Conservation (phyloP, 2,329 filamentous ascomycete genomes). For the Shiraia bambusicola region DNA sequence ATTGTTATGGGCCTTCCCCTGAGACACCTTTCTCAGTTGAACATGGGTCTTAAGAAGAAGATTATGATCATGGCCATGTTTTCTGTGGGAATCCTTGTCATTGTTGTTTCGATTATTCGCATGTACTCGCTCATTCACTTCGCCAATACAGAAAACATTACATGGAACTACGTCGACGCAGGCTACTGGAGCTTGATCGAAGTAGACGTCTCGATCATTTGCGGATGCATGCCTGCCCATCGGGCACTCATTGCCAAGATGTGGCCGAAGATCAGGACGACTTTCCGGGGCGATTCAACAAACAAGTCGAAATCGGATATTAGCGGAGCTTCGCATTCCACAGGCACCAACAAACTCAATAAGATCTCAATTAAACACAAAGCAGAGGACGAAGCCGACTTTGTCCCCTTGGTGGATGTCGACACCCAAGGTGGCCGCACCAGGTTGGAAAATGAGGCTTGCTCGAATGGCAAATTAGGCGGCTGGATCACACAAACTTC, state of each 20-base stretch:
- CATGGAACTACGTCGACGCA: constrained; percentile 44
- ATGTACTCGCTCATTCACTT: constrained; percentile 46
- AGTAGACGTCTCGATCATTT: constrained; percentile 35
- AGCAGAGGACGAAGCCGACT: constrained; percentile 16
- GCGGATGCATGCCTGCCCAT: constrained; percentile 46
- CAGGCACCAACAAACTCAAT: constrained; percentile 3
- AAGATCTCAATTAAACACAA: constrained; percentile 20
- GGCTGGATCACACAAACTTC: constrained; percentile 9
- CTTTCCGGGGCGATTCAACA: constrained; percentile 7
- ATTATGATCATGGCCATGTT: constrained; percentile 42
- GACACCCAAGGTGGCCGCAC: constrained; percentile 13
- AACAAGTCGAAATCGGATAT: constrained; percentile 1
- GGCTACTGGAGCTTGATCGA: constrained; percentile 47
- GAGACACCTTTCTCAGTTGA: constrained; percentile 30
- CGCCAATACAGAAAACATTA: constrained; percentile 44
- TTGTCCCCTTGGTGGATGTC: constrained; percentile 24
- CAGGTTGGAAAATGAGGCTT: neutral
- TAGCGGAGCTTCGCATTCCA: neutral
- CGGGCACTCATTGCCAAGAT: constrained; percentile 15
- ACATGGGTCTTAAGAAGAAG: constrained; percentile 38
- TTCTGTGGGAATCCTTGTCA: constrained; percentile 43
- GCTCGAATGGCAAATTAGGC: constrained; percentile 4
- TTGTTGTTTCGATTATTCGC: constrained; percentile 46
- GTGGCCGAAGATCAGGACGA: constrained; percentile 19
- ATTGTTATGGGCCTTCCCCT: constrained; percentile 37